These are phyloP conservation scores for Helminthosporium solani DNA, from an alignment of 2,329 filamentous ascomycete genomes.

Conservation along the genomic window DNA sequence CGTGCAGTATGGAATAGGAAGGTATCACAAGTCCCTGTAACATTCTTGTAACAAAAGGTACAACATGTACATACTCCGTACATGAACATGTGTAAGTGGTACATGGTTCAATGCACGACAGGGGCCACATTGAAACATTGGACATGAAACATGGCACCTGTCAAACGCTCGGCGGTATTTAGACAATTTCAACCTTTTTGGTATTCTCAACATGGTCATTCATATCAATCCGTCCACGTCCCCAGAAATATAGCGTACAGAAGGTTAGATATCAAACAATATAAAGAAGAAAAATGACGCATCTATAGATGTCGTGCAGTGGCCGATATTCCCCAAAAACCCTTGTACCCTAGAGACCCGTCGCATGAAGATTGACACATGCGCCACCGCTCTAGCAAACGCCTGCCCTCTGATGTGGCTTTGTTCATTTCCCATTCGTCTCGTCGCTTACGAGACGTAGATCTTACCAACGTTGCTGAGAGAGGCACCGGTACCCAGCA, in stretches of 20 bases:
- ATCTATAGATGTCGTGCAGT: background rate
- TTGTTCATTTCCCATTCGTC: background rate
- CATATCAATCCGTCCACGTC: constrained; percentile 6
- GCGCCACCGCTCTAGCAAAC: constrained; percentile 4
- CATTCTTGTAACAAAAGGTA: no score
- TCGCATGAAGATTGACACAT: background rate
- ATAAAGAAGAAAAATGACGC: constrained; percentile 1
- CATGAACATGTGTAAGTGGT: no score
- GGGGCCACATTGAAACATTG: no score
- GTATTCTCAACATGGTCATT: background rate
- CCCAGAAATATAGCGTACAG: constrained; percentile 5
- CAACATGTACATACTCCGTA: no score
- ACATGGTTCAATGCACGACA: no score
- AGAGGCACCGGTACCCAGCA: constrained; percentile 4
- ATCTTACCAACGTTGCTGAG: constrained; percentile 8
- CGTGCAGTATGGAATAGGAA: no score
- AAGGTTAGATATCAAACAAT: constrained; percentile 11
- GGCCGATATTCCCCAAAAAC: background rate
- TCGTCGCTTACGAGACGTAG: constrained; percentile 5
- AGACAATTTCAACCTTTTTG: background rate
- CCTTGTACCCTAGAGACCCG: background rate
- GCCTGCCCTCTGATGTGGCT: background rate
- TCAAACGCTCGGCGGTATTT: background rate
- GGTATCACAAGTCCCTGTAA: no score
- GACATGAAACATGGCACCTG: background rate